Conservation (phyloP, 768 basidiomycete genomes). For the Cystofilobasidium bisporidii region DNA sequence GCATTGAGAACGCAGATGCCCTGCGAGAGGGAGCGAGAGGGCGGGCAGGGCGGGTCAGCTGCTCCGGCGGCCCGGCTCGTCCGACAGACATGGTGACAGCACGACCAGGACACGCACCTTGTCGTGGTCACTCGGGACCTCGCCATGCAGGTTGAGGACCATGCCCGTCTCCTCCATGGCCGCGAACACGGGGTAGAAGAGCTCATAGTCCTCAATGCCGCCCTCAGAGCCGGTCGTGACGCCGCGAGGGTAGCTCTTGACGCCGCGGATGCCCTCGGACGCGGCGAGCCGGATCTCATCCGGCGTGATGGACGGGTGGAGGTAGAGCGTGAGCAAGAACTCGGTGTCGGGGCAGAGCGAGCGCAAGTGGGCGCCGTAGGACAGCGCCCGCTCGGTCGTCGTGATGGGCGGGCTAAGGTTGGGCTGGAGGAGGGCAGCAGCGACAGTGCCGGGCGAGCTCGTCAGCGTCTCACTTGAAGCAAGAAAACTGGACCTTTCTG, state of each 20-base stretch:
- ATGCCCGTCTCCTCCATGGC: slow-evolving; percentile 88
- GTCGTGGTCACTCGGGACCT: slow-evolving; percentile 76
- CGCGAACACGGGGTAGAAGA: slow-evolving; percentile 84
- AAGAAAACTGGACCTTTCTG: too few species aligned
- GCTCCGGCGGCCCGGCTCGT: neutral
- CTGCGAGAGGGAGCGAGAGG: slow-evolving; percentile 40
- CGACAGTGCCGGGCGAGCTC: too few species aligned
- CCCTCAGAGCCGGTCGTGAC: slow-evolving; percentile 95
- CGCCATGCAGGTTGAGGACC: slow-evolving; percentile 94
- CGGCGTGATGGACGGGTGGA: slow-evolving; percentile 82
- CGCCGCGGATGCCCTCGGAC: slow-evolving; percentile 70
- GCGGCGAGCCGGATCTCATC: slow-evolving; percentile 83
- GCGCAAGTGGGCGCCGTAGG: slow-evolving; percentile 67
- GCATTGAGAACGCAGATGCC: slow-evolving; percentile 90
- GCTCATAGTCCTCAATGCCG: slow-evolving; percentile 90
- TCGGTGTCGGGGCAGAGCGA: slow-evolving; percentile 64
- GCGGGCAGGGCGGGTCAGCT: neutral
- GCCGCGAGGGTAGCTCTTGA: slow-evolving; percentile 94
- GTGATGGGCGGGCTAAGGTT: slow-evolving; percentile 85
- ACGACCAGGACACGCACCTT: slow-evolving; percentile 40
- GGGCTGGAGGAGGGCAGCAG: slow-evolving; percentile 50
- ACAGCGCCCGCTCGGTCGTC: slow-evolving; percentile 64
- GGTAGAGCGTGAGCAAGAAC: slow-evolving; percentile 92
- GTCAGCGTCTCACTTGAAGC: too few species aligned
- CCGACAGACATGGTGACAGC: neutral